These are phyloP conservation scores for Beauveria sp. DNA, from an alignment of 2,329 filamentous ascomycete species.

Conservation along the genomic window DNA sequence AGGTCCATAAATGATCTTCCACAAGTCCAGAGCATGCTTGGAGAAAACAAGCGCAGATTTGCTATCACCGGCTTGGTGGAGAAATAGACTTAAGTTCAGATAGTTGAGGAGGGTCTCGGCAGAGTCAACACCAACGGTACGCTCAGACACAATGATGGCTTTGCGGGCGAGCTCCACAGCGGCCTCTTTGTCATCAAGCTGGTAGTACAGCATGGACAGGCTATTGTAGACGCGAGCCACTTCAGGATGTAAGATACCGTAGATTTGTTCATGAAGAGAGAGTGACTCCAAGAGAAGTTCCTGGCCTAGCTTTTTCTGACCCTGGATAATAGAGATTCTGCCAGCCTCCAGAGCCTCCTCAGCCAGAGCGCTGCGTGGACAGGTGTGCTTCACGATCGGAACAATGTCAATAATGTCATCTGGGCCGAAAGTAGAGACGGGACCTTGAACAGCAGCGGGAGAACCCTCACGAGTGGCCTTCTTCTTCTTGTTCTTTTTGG, in stretches of 20 bases:
- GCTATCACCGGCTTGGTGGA: constrained; percentile 88
- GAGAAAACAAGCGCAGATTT: constrained; percentile 80
- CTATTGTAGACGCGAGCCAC: constrained; percentile 93
- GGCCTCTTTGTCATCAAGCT: constrained; percentile 94
- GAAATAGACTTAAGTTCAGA: constrained; percentile 88
- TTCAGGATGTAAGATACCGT: constrained; percentile 93
- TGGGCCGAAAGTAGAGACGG: constrained; percentile 53
- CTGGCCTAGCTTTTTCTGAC: constrained; percentile 91
- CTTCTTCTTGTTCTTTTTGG: constrained; percentile 58
- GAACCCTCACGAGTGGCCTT: constrained; percentile 50
- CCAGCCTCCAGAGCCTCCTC: constrained; percentile 96
- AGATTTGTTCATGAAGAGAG: constrained; percentile 96
- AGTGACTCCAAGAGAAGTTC: constrained; percentile 93
- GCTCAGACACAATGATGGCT: constrained; percentile 90
- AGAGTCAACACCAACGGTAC: constrained; percentile 88
- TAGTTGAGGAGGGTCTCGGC: constrained; percentile 92
- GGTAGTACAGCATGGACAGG: constrained; percentile 91
- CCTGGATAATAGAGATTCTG: constrained; percentile 89
- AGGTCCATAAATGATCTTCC: constrained; percentile 93
- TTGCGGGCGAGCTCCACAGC: constrained; percentile 94
- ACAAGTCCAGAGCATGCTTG: constrained; percentile 86
- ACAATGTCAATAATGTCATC: constrained; percentile 90
- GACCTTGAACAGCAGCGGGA: constrained; percentile 36
- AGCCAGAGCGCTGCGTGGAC: constrained; percentile 80
- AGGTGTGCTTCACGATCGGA: constrained; percentile 91